Evolutionary conservation across 768 basidiomycete species (phyloP).

Genomic region (Amyloporia xantha): DNA sequence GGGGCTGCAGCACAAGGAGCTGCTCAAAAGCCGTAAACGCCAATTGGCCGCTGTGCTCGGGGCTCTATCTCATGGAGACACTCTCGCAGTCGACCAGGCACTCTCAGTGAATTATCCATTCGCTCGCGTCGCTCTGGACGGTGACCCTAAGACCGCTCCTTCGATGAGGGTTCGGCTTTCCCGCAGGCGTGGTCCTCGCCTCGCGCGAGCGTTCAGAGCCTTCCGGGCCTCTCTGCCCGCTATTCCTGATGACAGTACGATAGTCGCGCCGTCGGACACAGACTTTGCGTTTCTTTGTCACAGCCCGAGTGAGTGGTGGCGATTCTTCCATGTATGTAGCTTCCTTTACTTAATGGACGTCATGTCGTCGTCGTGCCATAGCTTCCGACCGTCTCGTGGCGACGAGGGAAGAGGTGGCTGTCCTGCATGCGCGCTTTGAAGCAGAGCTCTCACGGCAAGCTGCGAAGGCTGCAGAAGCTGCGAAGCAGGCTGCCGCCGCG

Average conservation of each 20-base stretch:
- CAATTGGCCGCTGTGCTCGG: constrained; percentile 69
- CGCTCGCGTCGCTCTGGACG: constrained; percentile 28
- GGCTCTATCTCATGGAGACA: constrained; percentile 62
- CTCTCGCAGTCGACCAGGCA: constrained; percentile 73
- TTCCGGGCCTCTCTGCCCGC: constrained; percentile 36
- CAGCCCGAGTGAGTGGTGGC: constrained; percentile 64
- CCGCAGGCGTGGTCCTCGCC: constrained; percentile 44
- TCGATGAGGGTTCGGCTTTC: constrained; percentile 57
- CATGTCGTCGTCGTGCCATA: constrained; percentile 28
- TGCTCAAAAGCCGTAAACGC: constrained; percentile 59
- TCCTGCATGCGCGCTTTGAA: constrained; percentile 64
- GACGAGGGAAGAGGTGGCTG: constrained; percentile 62
- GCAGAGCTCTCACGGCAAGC: constrained; percentile 68
- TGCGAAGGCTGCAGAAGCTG: constrained; percentile 42
- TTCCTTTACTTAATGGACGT: constrained; percentile 10
- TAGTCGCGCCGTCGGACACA: constrained; percentile 38
- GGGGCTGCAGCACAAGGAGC: constrained; percentile 69
- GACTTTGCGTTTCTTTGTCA: constrained; percentile 58
- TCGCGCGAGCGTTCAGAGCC: constrained; percentile 38
- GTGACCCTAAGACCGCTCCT: constrained; percentile 43
- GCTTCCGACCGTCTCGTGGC: constrained; percentile 67
- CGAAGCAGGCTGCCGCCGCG: constrained; percentile 42
- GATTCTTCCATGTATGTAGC: constrained; percentile 13
- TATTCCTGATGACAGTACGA: constrained; percentile 21
- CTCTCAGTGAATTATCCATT: constrained; percentile 42